Evolutionary conservation across 179 eudicot species (phyloP), one percentile per base, ranked within the genome.

Genomic region (Silene vulgaris): DNA sequence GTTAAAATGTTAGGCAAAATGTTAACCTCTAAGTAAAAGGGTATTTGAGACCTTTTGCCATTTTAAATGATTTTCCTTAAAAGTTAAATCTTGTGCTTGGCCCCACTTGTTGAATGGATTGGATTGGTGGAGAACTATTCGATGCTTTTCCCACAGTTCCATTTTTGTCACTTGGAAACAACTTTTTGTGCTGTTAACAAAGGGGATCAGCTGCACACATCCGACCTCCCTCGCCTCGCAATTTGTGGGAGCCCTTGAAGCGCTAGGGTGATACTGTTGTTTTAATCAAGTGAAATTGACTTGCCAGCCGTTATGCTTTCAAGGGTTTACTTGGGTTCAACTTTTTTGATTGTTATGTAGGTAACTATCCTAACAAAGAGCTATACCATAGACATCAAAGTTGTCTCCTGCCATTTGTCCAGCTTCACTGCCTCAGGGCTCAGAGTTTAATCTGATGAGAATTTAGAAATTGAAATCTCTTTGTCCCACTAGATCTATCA

Each of bases 341-440:
- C 30, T 71, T 52, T 65, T 78, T 65, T 72, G 20, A 11, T 43
- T 5, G 52, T 43, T 28, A 26, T 0, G 20, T 28, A 16, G 37
- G 23, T 32, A n/a, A 1, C 13, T 37, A 50, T 50, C 16, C 16
- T 50, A 50, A 50, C 56, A 11, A 45, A 11, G 30, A 69, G 59
- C 60, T 45, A 7, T 23, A 20, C 26, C 56, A 43, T 28, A 43
- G 21, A 21, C 50, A 48, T 69, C 59, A n/a, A 69, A 19, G 54
- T 35, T 69, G 73, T 69, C 29, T 69, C 32, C 17, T 48, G 57
- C 59, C 29, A 21, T 21, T 68, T 67, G 71, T 67, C 14, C 9
- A 21, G 37, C 11, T 35, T 64, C 68, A 28, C 40, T 64, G 40
- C 68, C 4, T n/a, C 19, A 12, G 5, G 70, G 48, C 8, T 35